phyloP scores from a whole-genome alignment of 176 grass and related monocot species.

The Saccharum spontaneum region DNA sequence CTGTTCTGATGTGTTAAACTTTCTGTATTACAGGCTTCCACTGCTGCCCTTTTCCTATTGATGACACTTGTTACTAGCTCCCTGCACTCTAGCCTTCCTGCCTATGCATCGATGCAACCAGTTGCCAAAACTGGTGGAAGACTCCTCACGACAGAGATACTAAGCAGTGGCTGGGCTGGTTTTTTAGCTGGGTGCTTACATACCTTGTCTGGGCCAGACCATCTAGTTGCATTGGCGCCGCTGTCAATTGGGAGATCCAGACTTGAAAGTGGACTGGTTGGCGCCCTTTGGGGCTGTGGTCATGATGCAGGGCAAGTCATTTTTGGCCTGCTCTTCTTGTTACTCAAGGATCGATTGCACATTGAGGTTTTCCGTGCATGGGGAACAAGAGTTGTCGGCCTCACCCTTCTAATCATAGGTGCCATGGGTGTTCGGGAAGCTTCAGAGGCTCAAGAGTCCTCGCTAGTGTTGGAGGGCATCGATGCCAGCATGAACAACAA shows the following conservation, averaged over 20 bases:
- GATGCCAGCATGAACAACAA: constrained; percentile 27
- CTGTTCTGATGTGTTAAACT: background rate
- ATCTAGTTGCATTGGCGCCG: constrained; percentile 91
- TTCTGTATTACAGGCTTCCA: constrained; percentile 46
- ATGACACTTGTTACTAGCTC: constrained; percentile 33
- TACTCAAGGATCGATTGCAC: constrained; percentile 94
- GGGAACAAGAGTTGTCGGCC: constrained; percentile 86
- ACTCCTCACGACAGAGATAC: constrained; percentile 58
- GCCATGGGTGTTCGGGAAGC: constrained; percentile 79
- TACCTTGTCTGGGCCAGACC: constrained; percentile 93
- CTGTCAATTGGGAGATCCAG: constrained; percentile 83
- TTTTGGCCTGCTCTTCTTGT: constrained; percentile 86
- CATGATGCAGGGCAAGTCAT: constrained; percentile 97
- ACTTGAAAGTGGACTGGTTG: constrained; percentile 85
- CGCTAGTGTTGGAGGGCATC: constrained; percentile 51
- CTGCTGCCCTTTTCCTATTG: constrained; percentile 46
- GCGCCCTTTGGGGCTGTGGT: constrained; percentile 98
- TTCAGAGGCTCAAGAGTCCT: constrained; percentile 52
- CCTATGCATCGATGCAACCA: constrained; percentile 55
- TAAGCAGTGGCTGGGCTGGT: constrained; percentile 88
- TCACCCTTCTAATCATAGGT: constrained; percentile 92
- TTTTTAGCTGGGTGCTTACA: constrained; percentile 95
- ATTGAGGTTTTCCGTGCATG: constrained; percentile 82
- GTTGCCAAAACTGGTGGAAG: constrained; percentile 46
- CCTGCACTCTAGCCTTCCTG: constrained; percentile 41